phyloP scores from a whole-genome alignment of 331 rosid species.

The Rhamnella rubrinervis region DNA sequence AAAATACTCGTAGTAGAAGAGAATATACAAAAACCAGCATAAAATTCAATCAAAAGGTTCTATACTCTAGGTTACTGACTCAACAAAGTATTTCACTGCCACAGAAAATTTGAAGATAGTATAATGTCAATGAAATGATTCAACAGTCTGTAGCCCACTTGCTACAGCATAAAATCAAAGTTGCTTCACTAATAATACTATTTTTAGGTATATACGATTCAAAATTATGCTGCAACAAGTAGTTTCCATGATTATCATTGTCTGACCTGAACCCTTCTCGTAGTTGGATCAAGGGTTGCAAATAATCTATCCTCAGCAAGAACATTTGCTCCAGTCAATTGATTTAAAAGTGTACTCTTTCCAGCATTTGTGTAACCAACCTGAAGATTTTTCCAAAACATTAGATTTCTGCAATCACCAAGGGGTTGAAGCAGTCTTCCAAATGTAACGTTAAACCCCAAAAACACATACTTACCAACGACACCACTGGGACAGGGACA shows the following conservation, averaged over 20 bases:
- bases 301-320: conserved; percentile 91
- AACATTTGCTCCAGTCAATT: conserved; percentile 89
- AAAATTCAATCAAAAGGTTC: not conserved
- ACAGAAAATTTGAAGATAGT: not conserved
- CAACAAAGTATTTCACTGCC: not conserved
- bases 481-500: conserved; percentile 91
- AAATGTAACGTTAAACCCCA: conserved; percentile 12
- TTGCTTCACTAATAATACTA: not conserved
- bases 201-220: not conserved
- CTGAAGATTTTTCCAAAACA: conserved; percentile 42
- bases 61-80: not conserved
- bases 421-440: conserved; percentile 3
- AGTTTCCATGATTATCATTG: conserved; percentile 25
- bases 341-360: conserved; percentile 94
- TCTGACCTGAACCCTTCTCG: conserved; percentile 94
- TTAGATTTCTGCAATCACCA: conserved; percentile 10
- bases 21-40: not conserved
- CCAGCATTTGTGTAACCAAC: conserved; percentile 99
- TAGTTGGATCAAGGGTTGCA: conserved; percentile 98
- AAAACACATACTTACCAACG: conserved; percentile 60
- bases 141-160: not conserved
- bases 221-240: not conserved
- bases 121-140: not conserved
- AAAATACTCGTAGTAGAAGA: not conserved
- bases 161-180: not conserved